Evolutionary conservation across 768 basidiomycete species (phyloP).

Genomic region (Suillus clintonianus): DNA sequence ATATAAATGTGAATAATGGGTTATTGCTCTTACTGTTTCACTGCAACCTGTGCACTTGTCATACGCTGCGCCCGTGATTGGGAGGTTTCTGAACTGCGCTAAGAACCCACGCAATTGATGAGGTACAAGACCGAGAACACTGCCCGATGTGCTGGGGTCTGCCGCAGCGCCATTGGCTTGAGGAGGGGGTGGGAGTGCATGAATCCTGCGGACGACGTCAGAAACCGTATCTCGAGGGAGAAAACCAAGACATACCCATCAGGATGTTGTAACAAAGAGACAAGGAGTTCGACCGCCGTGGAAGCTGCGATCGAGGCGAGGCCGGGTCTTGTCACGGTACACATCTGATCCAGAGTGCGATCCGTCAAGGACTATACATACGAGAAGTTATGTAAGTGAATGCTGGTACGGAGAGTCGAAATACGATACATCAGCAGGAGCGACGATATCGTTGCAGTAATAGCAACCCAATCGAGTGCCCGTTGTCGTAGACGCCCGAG

Average conservation of each 20-base stretch:
- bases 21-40: slow-evolving; percentile 53
- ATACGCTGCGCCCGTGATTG: slow-evolving; percentile 85
- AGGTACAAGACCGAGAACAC: slow-evolving; percentile 84
- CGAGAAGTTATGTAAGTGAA: neutral
- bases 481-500: slow-evolving; percentile 43
- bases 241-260: slow-evolving; percentile 56
- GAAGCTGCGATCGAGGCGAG: slow-evolving; percentile 91
- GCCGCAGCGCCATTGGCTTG: slow-evolving; percentile 27
- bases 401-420: neutral
- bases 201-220: slow-evolving; percentile 39
- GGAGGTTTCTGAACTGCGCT: slow-evolving; percentile 81
- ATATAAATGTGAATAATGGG: neutral
- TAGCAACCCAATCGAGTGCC: slow-evolving; percentile 80
- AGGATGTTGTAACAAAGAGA: slow-evolving; percentile 88
- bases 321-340: slow-evolving; percentile 95
- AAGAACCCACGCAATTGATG: slow-evolving; percentile 94
- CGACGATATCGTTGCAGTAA: slow-evolving; percentile 98
- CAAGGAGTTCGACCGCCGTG: slow-evolving; percentile 89
- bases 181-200: slow-evolving; percentile 73
- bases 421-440: slow-evolving; percentile 81
- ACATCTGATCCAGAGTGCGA: slow-evolving; percentile 97
- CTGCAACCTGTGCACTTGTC: slow-evolving; percentile 90
- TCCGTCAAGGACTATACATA: slow-evolving; percentile 68
- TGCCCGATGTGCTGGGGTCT: slow-evolving; percentile 35
- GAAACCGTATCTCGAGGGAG: neutral